These are phyloP conservation scores for Heritiera fomes DNA, from an alignment of 345 rosid species.

Conservation along the genomic window DNA sequence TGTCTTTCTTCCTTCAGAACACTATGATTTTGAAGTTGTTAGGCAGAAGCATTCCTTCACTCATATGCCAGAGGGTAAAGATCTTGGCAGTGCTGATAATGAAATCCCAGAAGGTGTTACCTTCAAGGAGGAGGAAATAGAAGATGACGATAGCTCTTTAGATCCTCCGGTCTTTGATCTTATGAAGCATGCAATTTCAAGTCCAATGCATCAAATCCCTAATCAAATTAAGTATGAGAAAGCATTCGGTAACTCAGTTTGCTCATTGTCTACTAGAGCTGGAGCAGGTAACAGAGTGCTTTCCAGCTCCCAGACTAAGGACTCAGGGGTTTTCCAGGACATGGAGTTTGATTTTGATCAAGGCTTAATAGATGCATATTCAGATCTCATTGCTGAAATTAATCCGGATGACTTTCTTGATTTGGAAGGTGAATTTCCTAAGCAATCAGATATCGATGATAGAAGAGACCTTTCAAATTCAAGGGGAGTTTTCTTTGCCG, in stretches of 20 bases:
- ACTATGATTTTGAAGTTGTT: conserved; percentile 60
- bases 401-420: conserved; percentile 72
- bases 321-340: conserved; percentile 27
- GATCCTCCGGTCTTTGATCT: conserved; percentile 54
- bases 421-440: conserved; percentile 53
- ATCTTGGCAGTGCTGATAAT: conserved; percentile 30
- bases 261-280: conserved; percentile 16
- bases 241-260: conserved; percentile 21
- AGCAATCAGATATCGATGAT: conserved; percentile 39
- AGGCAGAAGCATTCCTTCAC: conserved; percentile 29
- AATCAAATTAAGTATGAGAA: conserved; percentile 27
- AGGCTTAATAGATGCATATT: conserved; percentile 61
- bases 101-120: conserved; percentile 42
- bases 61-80: conserved; percentile 29
- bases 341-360: conserved; percentile 67
- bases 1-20: conserved; percentile 75
- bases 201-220: conserved; percentile 27
- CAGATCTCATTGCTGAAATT: conserved; percentile 61
- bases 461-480: conserved; percentile 27
- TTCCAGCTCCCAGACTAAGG: conserved; percentile 17
- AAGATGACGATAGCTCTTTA: conserved; percentile 42
- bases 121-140: conserved; percentile 72
- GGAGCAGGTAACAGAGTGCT: conserved; percentile 16
- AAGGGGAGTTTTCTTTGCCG: conserved; percentile 22
- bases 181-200: conserved; percentile 29